Evolutionary conservation across 805 yeast genomes (phyloP).

Genomic region (Metschnikowia similis): DNA sequence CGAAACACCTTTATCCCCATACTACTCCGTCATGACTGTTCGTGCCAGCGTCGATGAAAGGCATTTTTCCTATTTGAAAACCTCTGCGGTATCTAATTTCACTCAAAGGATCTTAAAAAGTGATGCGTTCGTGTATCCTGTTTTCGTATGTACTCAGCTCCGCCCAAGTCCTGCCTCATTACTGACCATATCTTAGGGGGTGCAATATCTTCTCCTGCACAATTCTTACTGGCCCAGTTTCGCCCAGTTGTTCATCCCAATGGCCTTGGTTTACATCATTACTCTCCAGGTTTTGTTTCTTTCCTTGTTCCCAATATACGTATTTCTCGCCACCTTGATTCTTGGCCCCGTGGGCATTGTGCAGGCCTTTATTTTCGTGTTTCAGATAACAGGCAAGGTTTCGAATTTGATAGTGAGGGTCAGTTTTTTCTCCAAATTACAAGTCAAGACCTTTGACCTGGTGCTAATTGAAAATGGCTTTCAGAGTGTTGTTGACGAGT

Average conservation of each 20-base stretch:
- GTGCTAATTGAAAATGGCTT: slow-evolving; percentile 43
- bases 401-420: slow-evolving; percentile 40
- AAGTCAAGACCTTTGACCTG: slow-evolving; percentile 45
- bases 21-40: not conserved
- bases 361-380: slow-evolving; percentile 41
- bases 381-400: slow-evolving; percentile 40
- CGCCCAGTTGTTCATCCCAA: slow-evolving; percentile 43
- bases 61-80: not conserved
- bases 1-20: not conserved
- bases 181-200: slow-evolving; percentile 10
- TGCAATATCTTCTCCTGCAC: slow-evolving; percentile 21
- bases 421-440: slow-evolving; percentile 45
- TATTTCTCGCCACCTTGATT: slow-evolving; percentile 36
- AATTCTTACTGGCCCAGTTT: slow-evolving; percentile 45
- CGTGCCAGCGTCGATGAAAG: not conserved
- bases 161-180: not conserved
- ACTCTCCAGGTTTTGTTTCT: slow-evolving; percentile 35
- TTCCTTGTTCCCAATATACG: slow-evolving; percentile 43
- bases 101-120: not conserved
- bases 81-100: not conserved
- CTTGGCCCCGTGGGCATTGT: slow-evolving; percentile 51
- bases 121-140: slow-evolving; percentile 2
- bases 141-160: not conserved
- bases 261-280: slow-evolving; percentile 33
- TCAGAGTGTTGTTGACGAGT: slow-evolving; percentile 37